These are phyloP conservation scores for Cymbopogon flexuosus DNA, from an alignment of 202 grass and related monocot species.

Conservation along the genomic window DNA sequence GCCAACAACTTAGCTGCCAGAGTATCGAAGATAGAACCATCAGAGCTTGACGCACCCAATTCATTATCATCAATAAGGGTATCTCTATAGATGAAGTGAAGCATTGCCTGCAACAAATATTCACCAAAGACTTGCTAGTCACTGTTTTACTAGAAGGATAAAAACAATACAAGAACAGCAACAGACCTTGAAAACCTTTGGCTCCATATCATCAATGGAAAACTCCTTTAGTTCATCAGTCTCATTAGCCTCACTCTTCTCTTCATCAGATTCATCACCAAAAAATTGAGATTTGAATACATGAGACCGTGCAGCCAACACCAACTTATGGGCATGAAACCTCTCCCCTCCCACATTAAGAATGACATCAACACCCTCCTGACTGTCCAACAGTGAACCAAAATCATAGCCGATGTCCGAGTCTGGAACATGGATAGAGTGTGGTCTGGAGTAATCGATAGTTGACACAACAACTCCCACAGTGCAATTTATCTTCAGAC, in stretches of 20 bases:
- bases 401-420: conserved; percentile 61
- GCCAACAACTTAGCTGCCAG: conserved; percentile 82
- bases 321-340: conserved; percentile 67
- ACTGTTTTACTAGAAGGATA: neutral
- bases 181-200: conserved; percentile 86
- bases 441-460: conserved; percentile 64
- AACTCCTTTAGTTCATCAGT: conserved; percentile 51
- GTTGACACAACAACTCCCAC: conserved; percentile 86
- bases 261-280: conserved; percentile 32
- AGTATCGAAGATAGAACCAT: conserved; percentile 60
- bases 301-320: conserved; percentile 63
- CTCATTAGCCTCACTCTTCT: conserved; percentile 37
- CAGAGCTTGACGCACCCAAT: conserved; percentile 50
- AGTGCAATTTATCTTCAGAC: conserved; percentile 96
- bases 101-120: conserved; percentile 56
- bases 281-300: conserved; percentile 60
- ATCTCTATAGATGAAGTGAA: conserved; percentile 93
- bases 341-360: conserved; percentile 56
- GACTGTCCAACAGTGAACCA: conserved; percentile 50
- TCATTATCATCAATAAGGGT: conserved; percentile 68
- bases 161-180: neutral
- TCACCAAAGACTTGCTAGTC: neutral
- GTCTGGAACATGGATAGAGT: conserved; percentile 53
- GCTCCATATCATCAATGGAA: conserved; percentile 72
- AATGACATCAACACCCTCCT: conserved; percentile 59